Evolutionary conservation across 2,329 filamentous ascomycete genomes (phyloP), one percentile per base, ranked within the genome.

Genomic region (Elsinoe batatas): DNA sequence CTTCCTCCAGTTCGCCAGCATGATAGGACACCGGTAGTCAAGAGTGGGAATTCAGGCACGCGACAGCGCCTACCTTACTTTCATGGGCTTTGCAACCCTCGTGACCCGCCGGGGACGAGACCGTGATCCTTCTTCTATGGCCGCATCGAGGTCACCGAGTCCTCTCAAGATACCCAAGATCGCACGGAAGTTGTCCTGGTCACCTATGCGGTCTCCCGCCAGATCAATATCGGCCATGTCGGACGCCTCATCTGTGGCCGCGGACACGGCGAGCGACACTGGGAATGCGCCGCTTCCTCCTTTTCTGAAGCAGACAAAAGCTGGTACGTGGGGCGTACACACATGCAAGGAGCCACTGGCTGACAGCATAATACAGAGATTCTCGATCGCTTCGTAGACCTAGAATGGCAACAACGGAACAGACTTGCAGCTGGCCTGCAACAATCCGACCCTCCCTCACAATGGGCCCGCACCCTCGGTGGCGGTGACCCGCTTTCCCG

Each of bases 401-500:
- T 87, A 42, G 76, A 83, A 71, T 79, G 77, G 78, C 72, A 79
- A 63, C 77, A 85, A 69, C 72, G 78, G 55, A 69, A 75, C 51
- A 79, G 81, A 30, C 64, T 82, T 11, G 64, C 72, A 13, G 72
- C 79, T 58, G 76, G 72, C 46, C 64, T 68, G 37, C 64, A 72
- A 61, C 65, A 65, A 5, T 58, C 65, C 3, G 40, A 77, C 49
- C 70, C 76, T 18, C 67, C 71, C 11, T 78, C 79, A 53, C 74
- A 74, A 59, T 86, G 77, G 76, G 76, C 81, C 3, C 76, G 83
- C 54, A 55, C 53, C 22, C 53, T 44, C 8, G 76, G 85, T 50
- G 72, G 71, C 26, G 76, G 77, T 20, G 74, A 79, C 7, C 76
- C 81, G 47, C 74, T 81, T 60, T 68, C 72, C 35, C 79, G 91